Conservation (phyloP, 2,329 filamentous ascomycete species). For the Cladosporium sphaerospermum region DNA sequence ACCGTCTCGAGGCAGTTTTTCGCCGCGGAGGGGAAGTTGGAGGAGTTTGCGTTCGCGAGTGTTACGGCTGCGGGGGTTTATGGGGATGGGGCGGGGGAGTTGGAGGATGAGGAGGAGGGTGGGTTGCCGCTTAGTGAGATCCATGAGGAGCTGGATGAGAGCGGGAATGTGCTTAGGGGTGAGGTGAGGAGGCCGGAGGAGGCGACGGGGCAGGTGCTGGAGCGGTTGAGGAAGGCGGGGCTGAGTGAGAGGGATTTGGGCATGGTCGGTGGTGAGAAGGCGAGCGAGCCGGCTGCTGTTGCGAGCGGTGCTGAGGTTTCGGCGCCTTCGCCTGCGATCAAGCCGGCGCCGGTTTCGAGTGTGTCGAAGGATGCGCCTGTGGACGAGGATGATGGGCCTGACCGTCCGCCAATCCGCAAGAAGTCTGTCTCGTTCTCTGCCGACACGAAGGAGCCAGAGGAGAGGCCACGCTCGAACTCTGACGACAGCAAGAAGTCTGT, state of each 20-base stretch:
- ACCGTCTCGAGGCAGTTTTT: slow-evolving; percentile 68
- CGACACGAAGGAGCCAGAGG: slow-evolving; percentile 49
- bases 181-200: slow-evolving; percentile 54
- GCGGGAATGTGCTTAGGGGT: slow-evolving; percentile 70
- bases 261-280: not conserved
- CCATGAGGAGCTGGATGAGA: slow-evolving; percentile 82
- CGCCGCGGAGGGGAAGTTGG: slow-evolving; percentile 62
- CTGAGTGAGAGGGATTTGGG: slow-evolving; percentile 34
- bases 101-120: slow-evolving; percentile 48
- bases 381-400: slow-evolving; percentile 9
- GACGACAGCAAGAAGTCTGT: slow-evolving; percentile 30
- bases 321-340: slow-evolving; percentile 3
- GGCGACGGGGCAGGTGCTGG: slow-evolving; percentile 59
- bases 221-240: slow-evolving; percentile 72
- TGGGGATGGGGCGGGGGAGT: slow-evolving; percentile 33
- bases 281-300: not conserved
- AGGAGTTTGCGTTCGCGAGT: slow-evolving; percentile 44
- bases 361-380: not conserved
- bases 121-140: slow-evolving; percentile 83
- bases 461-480: slow-evolving; percentile 24
- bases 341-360: not conserved
- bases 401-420: slow-evolving; percentile 24
- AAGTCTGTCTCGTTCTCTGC: slow-evolving; percentile 60
- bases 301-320: not conserved
- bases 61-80: slow-evolving; percentile 27